Evolutionary conservation across 352 stramenopile genomes (phyloP).

Genomic region (Aphanomyces astaci): DNA sequence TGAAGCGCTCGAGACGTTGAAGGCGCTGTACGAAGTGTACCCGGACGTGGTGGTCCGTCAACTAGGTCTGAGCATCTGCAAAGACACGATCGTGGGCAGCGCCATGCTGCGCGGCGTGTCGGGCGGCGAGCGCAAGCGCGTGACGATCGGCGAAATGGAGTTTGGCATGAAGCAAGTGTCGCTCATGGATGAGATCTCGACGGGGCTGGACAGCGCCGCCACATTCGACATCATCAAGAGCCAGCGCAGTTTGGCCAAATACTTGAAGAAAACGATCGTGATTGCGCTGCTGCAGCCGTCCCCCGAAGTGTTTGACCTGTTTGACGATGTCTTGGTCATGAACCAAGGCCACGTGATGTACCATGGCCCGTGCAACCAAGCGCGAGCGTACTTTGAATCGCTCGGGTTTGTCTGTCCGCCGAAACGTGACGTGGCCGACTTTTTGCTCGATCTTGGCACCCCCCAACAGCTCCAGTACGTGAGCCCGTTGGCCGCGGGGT

Average conservation of each 20-base stretch:
- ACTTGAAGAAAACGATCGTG: conserved; percentile 44
- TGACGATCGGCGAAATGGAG: conserved; percentile 82
- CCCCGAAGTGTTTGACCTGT: conserved; percentile 86
- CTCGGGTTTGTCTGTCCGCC: conserved; percentile 52
- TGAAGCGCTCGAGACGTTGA: conserved; percentile 33
- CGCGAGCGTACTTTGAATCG: conserved; percentile 68
- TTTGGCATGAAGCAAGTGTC: conserved; percentile 50
- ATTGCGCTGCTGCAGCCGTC: conserved; percentile 82
- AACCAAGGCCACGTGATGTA: conserved; percentile 85
- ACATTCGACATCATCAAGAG: conserved; percentile 40
- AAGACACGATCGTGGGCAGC: conserved; percentile 50
- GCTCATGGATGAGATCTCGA: conserved; percentile 50
- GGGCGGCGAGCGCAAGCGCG: conserved; percentile 87
- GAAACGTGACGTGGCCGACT: conserved; percentile 37
- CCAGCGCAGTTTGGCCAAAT: conserved; percentile 32
- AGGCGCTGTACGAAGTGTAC: conserved; percentile 33
- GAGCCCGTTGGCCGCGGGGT: too few species aligned
- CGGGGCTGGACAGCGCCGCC: conserved; percentile 38
- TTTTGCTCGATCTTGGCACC: conserved; percentile 41
- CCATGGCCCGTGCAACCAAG: conserved; percentile 49
- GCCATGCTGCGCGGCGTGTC: conserved; percentile 52
- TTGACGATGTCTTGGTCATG: conserved; percentile 89
- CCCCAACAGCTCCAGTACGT: conserved; percentile 38
- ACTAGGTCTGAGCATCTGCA: conserved; percentile 42
- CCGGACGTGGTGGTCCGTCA: conserved; percentile 43